Evolutionary conservation across 371 early-diverging fungal species (phyloP), one percentile per base, ranked within the genome.

Genomic region (Batkoa obscura): DNA sequence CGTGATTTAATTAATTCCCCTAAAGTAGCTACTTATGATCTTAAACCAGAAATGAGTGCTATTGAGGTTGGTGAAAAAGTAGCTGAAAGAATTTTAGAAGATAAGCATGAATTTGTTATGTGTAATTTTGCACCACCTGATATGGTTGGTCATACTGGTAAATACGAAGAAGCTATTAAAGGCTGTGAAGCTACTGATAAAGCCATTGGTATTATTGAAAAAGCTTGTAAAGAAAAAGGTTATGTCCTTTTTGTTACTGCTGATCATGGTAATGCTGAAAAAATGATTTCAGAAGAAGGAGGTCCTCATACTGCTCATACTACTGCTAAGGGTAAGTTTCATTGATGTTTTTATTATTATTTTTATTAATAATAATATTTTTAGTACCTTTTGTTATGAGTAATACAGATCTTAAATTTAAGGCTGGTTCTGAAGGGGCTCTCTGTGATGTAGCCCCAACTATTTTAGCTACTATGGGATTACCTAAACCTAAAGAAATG

Each of bases 241-340:
- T 99, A 98, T 70, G 74, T 79, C 50, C 77, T 99, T 50, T 86
- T 99, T 59, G 73, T 99, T 59, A 99, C 99, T 10, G 88, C 99
- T 30, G 99, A 99, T 74, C 99, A 99, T 72, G 99, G 99, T 50
- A 99, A 99, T 66, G 98, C 97, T 48, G 99, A 99, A 69, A 88
- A 95, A 77, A 99, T 99, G 99, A 55, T 86, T 48, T 78, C 83
- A 32, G 89, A 86, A 45, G 84, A 88, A 54, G 75, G 76, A 37
- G 72, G 76, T 42, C 90, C 93, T 23, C 90, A 96, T 71, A 98
- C 96, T 37, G 96, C 97, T 48, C 98, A 98, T 71, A 96, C 98
- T 30, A 83, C 83, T 63, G 72, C 81, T 36, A 79, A 75, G 35
- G 62, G 62, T 62, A 58, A 61, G 33, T 41, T 49, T 30, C 23